phyloP scores from a whole-genome alignment of 768 basidiomycete species.

The Pleurotus cornucopiae region DNA sequence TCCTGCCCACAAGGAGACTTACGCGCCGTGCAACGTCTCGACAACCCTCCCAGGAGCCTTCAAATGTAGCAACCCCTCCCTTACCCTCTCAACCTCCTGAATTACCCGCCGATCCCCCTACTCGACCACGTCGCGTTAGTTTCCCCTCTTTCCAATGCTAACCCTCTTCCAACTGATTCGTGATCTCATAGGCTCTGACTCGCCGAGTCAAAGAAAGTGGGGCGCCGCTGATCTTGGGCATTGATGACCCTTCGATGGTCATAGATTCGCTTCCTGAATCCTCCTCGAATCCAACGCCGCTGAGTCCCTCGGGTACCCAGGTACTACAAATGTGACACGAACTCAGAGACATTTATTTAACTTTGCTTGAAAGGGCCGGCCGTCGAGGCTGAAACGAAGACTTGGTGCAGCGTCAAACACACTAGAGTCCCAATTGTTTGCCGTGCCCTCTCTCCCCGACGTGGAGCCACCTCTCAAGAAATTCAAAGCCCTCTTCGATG shows the following conservation, averaged over 20 bases:
- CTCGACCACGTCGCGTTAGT: no score
- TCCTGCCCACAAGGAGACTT: constrained; percentile 19
- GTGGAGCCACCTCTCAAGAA: constrained; percentile 62
- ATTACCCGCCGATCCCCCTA: no score
- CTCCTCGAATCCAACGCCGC: constrained; percentile 16
- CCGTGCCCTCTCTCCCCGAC: constrained; percentile 16
- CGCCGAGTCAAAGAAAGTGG: constrained; percentile 34
- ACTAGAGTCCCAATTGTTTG: constrained; percentile 16
- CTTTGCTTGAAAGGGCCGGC: constrained; percentile 15
- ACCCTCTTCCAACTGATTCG: not conserved
- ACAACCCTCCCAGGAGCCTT: constrained; percentile 34
- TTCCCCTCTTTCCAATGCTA: no score
- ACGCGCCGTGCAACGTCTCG: constrained; percentile 36
- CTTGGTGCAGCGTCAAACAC: constrained; percentile 28
- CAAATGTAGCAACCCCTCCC: not conserved
- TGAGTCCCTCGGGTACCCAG: constrained; percentile 3
- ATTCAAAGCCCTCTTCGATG: constrained; percentile 69
- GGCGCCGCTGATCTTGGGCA: constrained; percentile 33
- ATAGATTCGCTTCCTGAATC: constrained; percentile 27
- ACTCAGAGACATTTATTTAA: not conserved
- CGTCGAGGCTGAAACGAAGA: constrained; percentile 52
- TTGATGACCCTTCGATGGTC: constrained; percentile 40
- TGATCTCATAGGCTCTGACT: constrained; percentile 31
- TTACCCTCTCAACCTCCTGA: no score
- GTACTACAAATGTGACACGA: not conserved